Conservation (phyloP, 78 protist genomes). For the Dictyostelium capitatum region DNA sequence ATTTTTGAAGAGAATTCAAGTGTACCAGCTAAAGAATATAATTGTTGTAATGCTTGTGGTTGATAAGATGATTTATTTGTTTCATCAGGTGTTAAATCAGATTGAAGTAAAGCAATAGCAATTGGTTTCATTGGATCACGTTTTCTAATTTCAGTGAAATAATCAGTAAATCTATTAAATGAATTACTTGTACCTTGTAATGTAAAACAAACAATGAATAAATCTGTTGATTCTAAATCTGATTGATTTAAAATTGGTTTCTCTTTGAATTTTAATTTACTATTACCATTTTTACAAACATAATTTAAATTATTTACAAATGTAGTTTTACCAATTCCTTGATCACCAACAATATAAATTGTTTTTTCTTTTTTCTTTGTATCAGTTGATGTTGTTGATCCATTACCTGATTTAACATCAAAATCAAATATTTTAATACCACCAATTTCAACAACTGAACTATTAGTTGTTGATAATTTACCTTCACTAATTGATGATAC, state of each 20-base stretch:
- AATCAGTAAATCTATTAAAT: slow-evolving; percentile 3
- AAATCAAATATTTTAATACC: slow-evolving; percentile 7
- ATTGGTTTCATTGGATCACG: slow-evolving; percentile 35
- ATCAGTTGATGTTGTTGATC: background rate
- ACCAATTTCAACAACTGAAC: background rate
- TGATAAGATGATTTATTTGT: background rate
- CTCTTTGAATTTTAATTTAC: slow-evolving; percentile 13
- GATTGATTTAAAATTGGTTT: background rate
- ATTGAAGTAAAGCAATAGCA: background rate
- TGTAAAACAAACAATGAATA: slow-evolving; percentile 34
- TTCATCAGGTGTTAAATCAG: slow-evolving; percentile 8
- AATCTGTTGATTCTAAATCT: background rate
- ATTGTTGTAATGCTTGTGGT: background rate
- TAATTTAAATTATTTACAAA: slow-evolving; percentile 35
- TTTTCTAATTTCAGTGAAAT: slow-evolving; percentile 37
- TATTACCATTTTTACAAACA: background rate
- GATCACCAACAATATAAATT: slow-evolving; percentile 29
- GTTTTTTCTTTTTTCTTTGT: background rate
- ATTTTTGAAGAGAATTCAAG: slow-evolving; percentile 5
- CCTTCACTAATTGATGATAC: background rate
- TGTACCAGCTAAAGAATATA: slow-evolving; percentile 31
- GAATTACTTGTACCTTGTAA: background rate
- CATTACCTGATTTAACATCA: background rate
- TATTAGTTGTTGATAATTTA: background rate
- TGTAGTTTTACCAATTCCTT: slow-evolving; percentile 47